Evolutionary conservation across 805 yeast species (phyloP).

Genomic region (Isabelozyma rhagii): DNA sequence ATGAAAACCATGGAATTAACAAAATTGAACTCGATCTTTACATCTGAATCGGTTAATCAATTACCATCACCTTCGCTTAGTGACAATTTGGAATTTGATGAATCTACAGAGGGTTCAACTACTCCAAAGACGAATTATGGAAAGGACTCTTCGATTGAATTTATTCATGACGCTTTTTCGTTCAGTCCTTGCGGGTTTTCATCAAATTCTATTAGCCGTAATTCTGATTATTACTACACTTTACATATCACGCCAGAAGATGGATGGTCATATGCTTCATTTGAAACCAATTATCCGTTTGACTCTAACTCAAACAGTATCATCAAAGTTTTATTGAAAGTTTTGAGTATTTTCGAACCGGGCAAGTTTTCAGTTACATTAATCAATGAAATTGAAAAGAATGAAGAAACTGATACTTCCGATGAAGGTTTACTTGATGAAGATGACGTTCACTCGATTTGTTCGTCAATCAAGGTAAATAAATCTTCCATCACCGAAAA

Average conservation of each 20-base stretch:
- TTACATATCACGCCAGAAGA: conserved; percentile 91
- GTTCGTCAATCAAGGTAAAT: neutral
- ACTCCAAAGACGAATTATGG: neutral
- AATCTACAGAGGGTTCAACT: conserved; percentile 4
- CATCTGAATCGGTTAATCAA: conserved; percentile 7
- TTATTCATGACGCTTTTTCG: conserved; percentile 80
- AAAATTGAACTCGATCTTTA: conserved; percentile 59
- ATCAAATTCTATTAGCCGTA: conserved; percentile 69
- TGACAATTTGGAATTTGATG: conserved; percentile 23
- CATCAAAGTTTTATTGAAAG: conserved; percentile 53
- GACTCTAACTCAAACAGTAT: conserved; percentile 38
- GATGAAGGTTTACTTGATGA: conserved; percentile 3
- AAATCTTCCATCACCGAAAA: neutral
- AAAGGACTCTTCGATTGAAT: conserved; percentile 17
- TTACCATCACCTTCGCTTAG: conserved; percentile 36
- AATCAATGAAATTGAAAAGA: conserved; percentile 21
- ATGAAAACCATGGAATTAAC: conserved; percentile 60
- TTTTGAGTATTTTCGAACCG: conserved; percentile 69
- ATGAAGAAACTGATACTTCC: conserved; percentile 8
- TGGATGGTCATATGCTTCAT: conserved; percentile 95
- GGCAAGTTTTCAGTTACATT: conserved; percentile 60
- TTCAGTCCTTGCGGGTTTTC: conserved; percentile 95
- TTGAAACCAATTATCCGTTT: conserved; percentile 79
- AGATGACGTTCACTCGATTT: neutral
- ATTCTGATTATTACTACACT: conserved; percentile 59